Evolutionary conservation across 192 early-diverging fungal genomes (phyloP), one percentile per base, ranked within the genome.

Genomic region (Coemansia sp.): DNA sequence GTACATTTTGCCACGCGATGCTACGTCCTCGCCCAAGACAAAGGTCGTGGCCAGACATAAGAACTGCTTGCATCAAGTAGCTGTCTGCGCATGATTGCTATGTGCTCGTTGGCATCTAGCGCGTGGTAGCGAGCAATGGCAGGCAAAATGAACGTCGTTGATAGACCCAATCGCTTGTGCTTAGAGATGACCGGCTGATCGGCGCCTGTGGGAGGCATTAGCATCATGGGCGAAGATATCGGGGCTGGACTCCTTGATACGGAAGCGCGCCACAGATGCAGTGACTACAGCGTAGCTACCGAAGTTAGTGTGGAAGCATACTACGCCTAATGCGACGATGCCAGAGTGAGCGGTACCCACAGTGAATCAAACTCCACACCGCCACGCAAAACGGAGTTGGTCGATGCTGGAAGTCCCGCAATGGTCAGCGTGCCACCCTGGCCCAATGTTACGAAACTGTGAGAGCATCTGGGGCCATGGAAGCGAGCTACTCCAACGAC

Each of bases 11-110:
- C 98, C 98, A 39, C 94, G 85, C 75, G 90, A 89, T 0, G 93
- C 79, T 23, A 94, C 87, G 74, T 98, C 96, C 78, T 99, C 96
- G 39, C 94, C 94, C 42, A 92, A 84, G 34, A 94, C 85, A 70
- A 88, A 90, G 1, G 90, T 91, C 2, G 98, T 99, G 5, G 93
- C 94, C 31, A 97, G 88, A 6, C 90, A 93, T 41, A 99, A 77
- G 55, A 94, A 95, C 39, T 87, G 74, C 63, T 96, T 96, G 45
- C 91, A 78, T 5, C 96, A 96, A n/a, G 89, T 88, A 0, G 88
- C 84, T 1, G 95, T 94, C 69, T 96, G 92, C 64, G 90, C 62
- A 96, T 76, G 21, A 86, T 87, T 32, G 90, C 83, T 19, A 95
- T 88, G 65, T 95, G 93, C 74, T 98, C 96, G 77, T 91, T 88